Evolutionary conservation across 768 basidiomycete species (phyloP), one percentile per base, ranked within the genome.

Genomic region (Trametes cinnabarina): DNA sequence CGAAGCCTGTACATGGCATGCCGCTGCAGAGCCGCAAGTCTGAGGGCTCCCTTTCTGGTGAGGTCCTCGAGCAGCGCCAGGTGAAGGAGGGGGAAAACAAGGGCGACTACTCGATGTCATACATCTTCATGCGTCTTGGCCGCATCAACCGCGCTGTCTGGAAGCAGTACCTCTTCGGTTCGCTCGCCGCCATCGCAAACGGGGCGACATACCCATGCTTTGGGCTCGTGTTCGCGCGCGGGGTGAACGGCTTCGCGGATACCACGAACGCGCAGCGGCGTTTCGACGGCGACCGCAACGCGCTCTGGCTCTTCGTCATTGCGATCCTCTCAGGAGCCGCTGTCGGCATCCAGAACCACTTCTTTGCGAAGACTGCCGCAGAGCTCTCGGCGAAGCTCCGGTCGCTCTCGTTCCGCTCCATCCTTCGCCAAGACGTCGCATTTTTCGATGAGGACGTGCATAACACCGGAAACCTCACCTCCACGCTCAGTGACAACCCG

Each of bases 391-490:
- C 81, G 34, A 87, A 84, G 60, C 70, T 98, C 42, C 85, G 96
- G 30, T 77, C 78, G 1, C 68, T 88, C 44, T 82, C 79, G 59
- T 96, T 98, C 83, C 78, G 74, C 47, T 83, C 94, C 6, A 88
- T 94, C 55, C 75, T 98, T 14, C 80, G 92, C 47, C 94, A 96
- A 77, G 96, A 97, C 67, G 85, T 92, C 64, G 88, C 87, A 59
- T 95, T 87, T 78, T 97, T 95, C 57, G 94, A 97, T 72, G 85
- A 83, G 73, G 91, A 93, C 25, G 83, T 86, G 71, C 84, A 97
- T 69, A 90, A 78, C 56, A 88, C 92, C 9, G 96, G 96, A 55
- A 79, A 82, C 42, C 77, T 98, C 52, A 95, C 92, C 3, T 82
- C 90, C 0, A 77, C 76, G 53, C 75, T 98, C 43, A 87, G 90